phyloP scores from a whole-genome alignment of 495 filamentous ascomycete species.

The Chaetomium fimeti region DNA sequence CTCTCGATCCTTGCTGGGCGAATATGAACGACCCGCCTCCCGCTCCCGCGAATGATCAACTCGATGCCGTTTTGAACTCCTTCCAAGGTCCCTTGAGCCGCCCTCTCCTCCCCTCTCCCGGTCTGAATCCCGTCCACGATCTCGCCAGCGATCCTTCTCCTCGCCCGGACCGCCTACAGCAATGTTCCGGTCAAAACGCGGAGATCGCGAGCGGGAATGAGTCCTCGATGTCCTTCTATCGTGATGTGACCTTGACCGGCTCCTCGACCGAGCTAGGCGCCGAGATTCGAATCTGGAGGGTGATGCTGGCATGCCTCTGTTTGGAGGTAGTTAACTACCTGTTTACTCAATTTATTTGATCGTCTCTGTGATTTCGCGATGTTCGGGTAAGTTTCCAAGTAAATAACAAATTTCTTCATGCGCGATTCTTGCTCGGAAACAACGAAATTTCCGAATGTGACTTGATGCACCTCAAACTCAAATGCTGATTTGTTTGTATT shows the following conservation, averaged over 20 bases:
- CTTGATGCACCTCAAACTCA: neutral
- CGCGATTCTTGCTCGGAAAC: neutral
- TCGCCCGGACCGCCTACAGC: neutral
- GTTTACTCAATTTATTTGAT: too few relatives aligned
- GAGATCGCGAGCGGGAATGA: constrained; percentile 11
- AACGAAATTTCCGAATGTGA: neutral
- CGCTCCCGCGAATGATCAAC: neutral
- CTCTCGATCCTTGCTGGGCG: neutral
- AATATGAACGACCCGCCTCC: neutral
- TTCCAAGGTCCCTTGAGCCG: constrained; percentile 9
- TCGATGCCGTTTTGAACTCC: constrained; percentile 1
- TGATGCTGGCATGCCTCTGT: neutral
- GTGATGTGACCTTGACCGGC: neutral
- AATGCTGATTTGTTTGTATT: neutral
- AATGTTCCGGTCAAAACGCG: neutral
- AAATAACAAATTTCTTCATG: neutral
- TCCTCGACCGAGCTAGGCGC: neutral
- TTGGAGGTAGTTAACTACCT: too few relatives aligned
- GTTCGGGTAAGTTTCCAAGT: too few relatives aligned
- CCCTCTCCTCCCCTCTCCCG: constrained; percentile 9
- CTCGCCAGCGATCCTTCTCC: constrained; percentile 7
- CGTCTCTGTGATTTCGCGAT: too few relatives aligned
- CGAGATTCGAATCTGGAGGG: neutral
- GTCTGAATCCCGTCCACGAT: constrained; percentile 4
- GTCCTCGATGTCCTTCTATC: neutral